Base-by-base conservation (phyloP, 805 yeast genomes). In the Starmerella floricola region DNA sequence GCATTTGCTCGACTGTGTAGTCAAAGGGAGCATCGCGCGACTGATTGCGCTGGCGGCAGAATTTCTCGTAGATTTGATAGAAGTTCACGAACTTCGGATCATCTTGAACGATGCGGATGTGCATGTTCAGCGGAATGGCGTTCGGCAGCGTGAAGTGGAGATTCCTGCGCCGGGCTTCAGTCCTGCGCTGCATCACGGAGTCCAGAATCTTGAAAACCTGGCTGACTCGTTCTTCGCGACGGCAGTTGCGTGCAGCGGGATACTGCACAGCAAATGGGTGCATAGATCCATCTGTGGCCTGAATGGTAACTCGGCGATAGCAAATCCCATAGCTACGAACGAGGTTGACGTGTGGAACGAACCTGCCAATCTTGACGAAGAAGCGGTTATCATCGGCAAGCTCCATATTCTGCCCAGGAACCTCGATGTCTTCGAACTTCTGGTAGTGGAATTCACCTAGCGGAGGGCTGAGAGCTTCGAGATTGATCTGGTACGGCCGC, bases 381-480 rank as follows among this genome's bases (percentile, higher is more conserved):
- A 88, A 95, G n/a, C 74, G 62, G 58, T 84, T 88, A 60, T 72
- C 85, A 55, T 88, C 97, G 58, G 79, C 81, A 59, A 84, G 82
- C 64, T 85, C 67, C 57, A 87, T 65, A 56, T 91, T 91, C 58
- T 91, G 99, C 1, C 99, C 98, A 0, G 98, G 98, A 45, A 91
- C 78, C 60, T 91, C 98, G 45, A 91, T 84, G 38, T 91, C 98
- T 60, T 91, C 99, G 58, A 91, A 91, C 62, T 86, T 88, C 60
- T 91, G 97, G 60, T 91, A 95, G 62, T 91, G 98, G 74, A 93
- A 91, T 58, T 87, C 95, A 58, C 94, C 80, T 60, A 91, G 68
- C 54, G 88, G 97, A 13, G 97, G 95, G 55, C 96, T 86, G 48
- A 91, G 69, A 44, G 86, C 76, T 62, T 91, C 98, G 48, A 91